Conservation (phyloP, 768 basidiomycete species). For the Chiua virens region DNA sequence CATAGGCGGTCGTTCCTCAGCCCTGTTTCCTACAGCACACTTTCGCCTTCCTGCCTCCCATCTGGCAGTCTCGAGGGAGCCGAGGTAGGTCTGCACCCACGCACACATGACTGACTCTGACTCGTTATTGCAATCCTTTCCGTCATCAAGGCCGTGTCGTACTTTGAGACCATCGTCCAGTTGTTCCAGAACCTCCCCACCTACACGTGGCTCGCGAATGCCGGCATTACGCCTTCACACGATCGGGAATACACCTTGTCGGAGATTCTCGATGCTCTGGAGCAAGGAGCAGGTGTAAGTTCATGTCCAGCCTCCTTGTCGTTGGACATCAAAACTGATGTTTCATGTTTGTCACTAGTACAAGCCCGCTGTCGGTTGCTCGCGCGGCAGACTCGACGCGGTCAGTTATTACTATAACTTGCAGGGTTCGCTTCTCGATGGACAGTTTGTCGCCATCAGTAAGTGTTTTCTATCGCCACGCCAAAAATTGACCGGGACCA, state of each 20-base stretch:
- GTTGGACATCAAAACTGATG: background rate
- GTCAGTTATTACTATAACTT: slow-evolving; percentile 67
- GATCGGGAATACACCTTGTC: slow-evolving; percentile 56
- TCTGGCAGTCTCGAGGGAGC: slow-evolving; percentile 55
- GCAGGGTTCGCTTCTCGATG: slow-evolving; percentile 64
- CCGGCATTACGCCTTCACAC: slow-evolving; percentile 69
- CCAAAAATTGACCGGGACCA: background rate
- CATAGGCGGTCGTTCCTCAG: background rate
- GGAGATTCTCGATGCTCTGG: slow-evolving; percentile 52
- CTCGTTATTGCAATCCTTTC: background rate
- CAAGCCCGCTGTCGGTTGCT: slow-evolving; percentile 52
- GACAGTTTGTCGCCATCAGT: slow-evolving; percentile 62
- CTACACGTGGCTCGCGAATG: slow-evolving; percentile 66
- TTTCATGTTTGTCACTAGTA: slow-evolving; percentile 31
- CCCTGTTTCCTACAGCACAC: slow-evolving; percentile 45
- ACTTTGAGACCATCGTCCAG: slow-evolving; percentile 55
- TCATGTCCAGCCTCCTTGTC: no score
- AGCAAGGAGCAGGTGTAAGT: slow-evolving; percentile 46
- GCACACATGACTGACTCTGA: background rate
- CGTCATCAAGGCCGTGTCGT: slow-evolving; percentile 55
- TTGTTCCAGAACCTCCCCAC: slow-evolving; percentile 72
- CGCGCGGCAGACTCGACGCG: slow-evolving; percentile 35
- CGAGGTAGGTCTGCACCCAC: slow-evolving; percentile 42
- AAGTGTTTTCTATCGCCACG: slow-evolving; percentile 7
- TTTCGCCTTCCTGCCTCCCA: slow-evolving; percentile 56